Percentiles rank a stretch among this genome's conserved stretches.
phyloP scores from a whole-genome alignment of 2,329 filamentous ascomycete genomes.

The Talaromyces albobiverticillius region DNA sequence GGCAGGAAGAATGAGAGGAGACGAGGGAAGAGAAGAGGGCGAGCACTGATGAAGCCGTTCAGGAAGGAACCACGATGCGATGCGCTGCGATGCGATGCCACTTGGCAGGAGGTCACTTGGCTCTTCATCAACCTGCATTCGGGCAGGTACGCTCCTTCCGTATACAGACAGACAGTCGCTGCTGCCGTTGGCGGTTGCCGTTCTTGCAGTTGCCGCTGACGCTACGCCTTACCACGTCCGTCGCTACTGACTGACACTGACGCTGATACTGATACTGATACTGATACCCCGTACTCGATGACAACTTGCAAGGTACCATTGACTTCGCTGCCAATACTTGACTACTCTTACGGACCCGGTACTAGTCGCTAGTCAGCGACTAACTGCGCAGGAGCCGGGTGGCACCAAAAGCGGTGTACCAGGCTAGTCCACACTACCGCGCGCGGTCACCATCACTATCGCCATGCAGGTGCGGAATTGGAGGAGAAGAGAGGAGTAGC shows the following conservation, averaged over 20 bases:
- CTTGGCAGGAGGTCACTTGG: constrained; percentile 1
- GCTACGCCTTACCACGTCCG: too few relatives aligned
- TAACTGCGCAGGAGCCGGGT: neutral
- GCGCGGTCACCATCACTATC: too few relatives aligned
- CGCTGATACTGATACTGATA: too few relatives aligned
- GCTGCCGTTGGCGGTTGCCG: too few relatives aligned
- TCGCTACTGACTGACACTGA: too few relatives aligned
- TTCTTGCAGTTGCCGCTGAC: too few relatives aligned
- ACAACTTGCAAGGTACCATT: neutral
- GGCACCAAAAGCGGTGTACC: constrained; percentile 12
- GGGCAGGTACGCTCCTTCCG: constrained; percentile 10
- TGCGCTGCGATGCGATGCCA: neutral
- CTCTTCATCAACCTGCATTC: constrained; percentile 2
- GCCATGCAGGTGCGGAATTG: constrained; percentile 13
- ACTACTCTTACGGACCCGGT: too few relatives aligned
- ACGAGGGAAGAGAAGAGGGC: neutral
- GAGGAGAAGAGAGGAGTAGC: too few relatives aligned
- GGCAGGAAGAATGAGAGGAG: neutral
- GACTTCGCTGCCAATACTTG: neutral
- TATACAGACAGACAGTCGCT: neutral
- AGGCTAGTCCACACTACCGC: too few relatives aligned
- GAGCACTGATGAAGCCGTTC: neutral
- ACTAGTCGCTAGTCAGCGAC: neutral
- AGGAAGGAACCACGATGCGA: too few relatives aligned
- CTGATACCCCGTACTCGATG: too few relatives aligned